Percentiles rank a stretch among this genome's conserved stretches.
phyloP scores from a whole-genome alignment of 768 basidiomycete genomes.

The Xerocomellus intermedius region DNA sequence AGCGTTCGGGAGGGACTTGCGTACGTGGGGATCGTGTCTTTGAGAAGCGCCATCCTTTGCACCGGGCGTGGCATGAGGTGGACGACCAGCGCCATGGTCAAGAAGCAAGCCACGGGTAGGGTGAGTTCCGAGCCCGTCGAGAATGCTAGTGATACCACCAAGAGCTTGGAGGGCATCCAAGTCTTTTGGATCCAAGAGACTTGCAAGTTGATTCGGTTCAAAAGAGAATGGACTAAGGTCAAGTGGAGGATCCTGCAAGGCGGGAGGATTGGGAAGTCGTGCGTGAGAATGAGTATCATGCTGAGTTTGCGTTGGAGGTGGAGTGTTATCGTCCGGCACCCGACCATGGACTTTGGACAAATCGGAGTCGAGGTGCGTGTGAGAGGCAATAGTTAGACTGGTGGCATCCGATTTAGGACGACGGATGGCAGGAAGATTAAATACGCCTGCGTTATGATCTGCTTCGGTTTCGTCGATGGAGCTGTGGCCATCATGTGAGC shows the following conservation, averaged over 20 bases:
- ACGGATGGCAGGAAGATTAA: slow-evolving; percentile 31
- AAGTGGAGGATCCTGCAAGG: slow-evolving; percentile 37
- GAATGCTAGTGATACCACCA: slow-evolving; percentile 67
- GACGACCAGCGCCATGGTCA: not conserved
- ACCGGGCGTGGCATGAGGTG: slow-evolving; percentile 20
- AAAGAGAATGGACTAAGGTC: slow-evolving; percentile 73
- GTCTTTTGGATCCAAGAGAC: slow-evolving; percentile 87
- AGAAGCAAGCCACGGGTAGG: slow-evolving; percentile 42
- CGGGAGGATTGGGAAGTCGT: slow-evolving; percentile 18
- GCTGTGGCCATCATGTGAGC: slow-evolving; percentile 38
- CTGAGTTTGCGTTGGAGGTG: slow-evolving; percentile 22
- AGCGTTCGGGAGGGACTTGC: not conserved
- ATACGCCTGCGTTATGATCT: slow-evolving; percentile 36
- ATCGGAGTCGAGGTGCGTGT: slow-evolving; percentile 39
- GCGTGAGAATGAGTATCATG: slow-evolving; percentile 23
- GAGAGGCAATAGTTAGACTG: slow-evolving; percentile 35
- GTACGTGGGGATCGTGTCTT: slow-evolving; percentile 26
- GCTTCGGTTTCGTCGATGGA: slow-evolving; percentile 48
- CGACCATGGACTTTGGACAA: slow-evolving; percentile 23
- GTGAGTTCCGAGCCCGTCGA: slow-evolving; percentile 74
- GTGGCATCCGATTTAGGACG: slow-evolving; percentile 37
- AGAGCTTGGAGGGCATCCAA: slow-evolving; percentile 60
- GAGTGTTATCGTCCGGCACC: slow-evolving; percentile 6
- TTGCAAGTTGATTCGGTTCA: slow-evolving; percentile 74
- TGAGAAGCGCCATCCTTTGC: slow-evolving; percentile 34